phyloP scores from a whole-genome alignment of 2,329 filamentous ascomycete species.

The Ophiostoma montium region DNA sequence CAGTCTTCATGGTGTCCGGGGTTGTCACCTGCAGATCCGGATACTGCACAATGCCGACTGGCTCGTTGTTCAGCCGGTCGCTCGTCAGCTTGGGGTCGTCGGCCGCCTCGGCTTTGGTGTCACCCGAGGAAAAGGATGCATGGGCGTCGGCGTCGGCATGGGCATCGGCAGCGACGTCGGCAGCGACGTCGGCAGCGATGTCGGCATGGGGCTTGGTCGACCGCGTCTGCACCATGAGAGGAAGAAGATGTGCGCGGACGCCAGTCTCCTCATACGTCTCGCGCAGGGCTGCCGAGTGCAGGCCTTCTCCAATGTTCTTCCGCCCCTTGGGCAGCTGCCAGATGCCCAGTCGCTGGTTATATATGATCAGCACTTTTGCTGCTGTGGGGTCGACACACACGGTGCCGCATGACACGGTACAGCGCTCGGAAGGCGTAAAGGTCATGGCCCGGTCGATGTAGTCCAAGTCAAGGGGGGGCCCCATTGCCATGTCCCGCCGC shows the following conservation, averaged over 20 bases:
- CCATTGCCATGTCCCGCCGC: too few relatives aligned
- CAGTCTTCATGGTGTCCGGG: slow-evolving; percentile 23
- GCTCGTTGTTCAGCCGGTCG: slow-evolving; percentile 22
- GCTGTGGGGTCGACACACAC: slow-evolving; percentile 27
- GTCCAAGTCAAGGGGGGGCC: slow-evolving; percentile 17
- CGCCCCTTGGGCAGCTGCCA: slow-evolving; percentile 35
- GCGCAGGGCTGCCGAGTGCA: slow-evolving; percentile 28
- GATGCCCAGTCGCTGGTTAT: slow-evolving; percentile 27
- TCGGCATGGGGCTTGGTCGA: slow-evolving; percentile 21
- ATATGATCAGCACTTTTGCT: slow-evolving; percentile 27
- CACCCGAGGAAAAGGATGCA: too few relatives aligned
- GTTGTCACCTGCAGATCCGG: slow-evolving; percentile 21
- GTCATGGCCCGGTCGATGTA: slow-evolving; percentile 20
- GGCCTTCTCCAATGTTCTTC: slow-evolving; percentile 31
- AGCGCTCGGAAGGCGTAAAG: slow-evolving; percentile 27
- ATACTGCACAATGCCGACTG: slow-evolving; percentile 23
- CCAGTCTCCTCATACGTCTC: slow-evolving; percentile 36
- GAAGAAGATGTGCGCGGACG: slow-evolving; percentile 23
- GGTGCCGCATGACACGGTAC: slow-evolving; percentile 33
- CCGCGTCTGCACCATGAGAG: slow-evolving; percentile 28
- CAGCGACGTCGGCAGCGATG: background rate
- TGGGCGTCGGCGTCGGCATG: too few relatives aligned
- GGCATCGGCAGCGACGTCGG: too few relatives aligned
- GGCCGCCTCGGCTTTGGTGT: background rate
- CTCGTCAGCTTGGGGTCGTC: slow-evolving; percentile 17